Percentiles rank a stretch among this genome's conserved stretches.
phyloP scores from a whole-genome alignment of 2,329 filamentous ascomycete species.

The Septoria petroselini region DNA sequence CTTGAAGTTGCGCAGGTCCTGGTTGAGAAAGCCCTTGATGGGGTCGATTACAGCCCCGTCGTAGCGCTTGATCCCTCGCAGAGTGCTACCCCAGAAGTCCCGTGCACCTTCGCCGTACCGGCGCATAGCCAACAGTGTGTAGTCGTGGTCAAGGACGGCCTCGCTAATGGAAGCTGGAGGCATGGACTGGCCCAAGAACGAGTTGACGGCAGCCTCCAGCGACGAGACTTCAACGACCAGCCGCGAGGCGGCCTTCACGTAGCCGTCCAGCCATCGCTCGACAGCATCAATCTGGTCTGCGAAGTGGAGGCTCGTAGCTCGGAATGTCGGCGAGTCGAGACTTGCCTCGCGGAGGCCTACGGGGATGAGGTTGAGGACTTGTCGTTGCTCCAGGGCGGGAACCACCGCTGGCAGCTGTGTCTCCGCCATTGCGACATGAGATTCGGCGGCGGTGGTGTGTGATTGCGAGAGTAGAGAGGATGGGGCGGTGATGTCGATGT shows the following conservation, averaged over 20 bases:
- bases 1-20: slow-evolving; percentile 81
- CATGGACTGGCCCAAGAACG: slow-evolving; percentile 71
- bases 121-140: slow-evolving; percentile 82
- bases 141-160: slow-evolving; percentile 88
- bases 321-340: slow-evolving; percentile 93
- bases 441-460: background rate
- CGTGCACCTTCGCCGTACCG: slow-evolving; percentile 79
- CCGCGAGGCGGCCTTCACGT: slow-evolving; percentile 60
- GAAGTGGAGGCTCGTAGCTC: slow-evolving; percentile 81
- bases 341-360: slow-evolving; percentile 82
- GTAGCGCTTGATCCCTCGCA: slow-evolving; percentile 72
- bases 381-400: slow-evolving; percentile 12
- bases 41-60: slow-evolving; percentile 77
- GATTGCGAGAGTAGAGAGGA: background rate
- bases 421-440: slow-evolving; percentile 19
- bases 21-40: slow-evolving; percentile 70
- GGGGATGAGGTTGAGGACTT: slow-evolving; percentile 24
- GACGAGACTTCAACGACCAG: slow-evolving; percentile 64
- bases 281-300: slow-evolving; percentile 86
- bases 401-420: slow-evolving; percentile 6
- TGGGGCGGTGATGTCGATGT: background rate
- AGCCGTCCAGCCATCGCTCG: slow-evolving; percentile 85
- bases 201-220: slow-evolving; percentile 76
- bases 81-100: slow-evolving; percentile 79
- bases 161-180: slow-evolving; percentile 73